phyloP scores from a whole-genome alignment of 2,329 filamentous ascomycete species.

The Diaporthe nobilis region DNA sequence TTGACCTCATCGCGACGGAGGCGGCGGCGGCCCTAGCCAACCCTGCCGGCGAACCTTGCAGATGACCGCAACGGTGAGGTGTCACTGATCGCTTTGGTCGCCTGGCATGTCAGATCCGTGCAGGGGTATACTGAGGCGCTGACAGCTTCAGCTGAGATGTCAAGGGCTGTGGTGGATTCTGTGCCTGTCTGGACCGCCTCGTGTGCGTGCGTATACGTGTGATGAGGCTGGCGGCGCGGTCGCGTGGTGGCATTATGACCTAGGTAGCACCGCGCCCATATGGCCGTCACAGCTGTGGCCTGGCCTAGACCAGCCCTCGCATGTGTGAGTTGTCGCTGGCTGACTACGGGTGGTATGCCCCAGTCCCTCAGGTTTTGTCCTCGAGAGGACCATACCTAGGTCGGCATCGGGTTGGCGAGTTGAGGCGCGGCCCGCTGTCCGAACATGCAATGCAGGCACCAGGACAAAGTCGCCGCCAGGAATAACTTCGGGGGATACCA shows the following conservation, averaged over 20 bases:
- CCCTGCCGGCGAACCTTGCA: slow-evolving; percentile 23
- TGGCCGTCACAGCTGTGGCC: background rate
- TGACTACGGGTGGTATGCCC: background rate
- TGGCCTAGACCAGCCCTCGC: background rate
- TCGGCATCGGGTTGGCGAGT: slow-evolving; percentile 9
- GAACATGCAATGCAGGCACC: slow-evolving; percentile 27
- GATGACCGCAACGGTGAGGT: slow-evolving; percentile 30
- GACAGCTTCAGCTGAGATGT: slow-evolving; percentile 29
- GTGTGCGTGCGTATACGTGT: slow-evolving; percentile 12
- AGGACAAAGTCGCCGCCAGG: slow-evolving; percentile 18
- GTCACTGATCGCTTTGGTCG: slow-evolving; percentile 29
- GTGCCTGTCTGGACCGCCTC: slow-evolving; percentile 10
- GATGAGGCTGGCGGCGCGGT: slow-evolving; percentile 21
- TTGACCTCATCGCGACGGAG: slow-evolving; percentile 25
- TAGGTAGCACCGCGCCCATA: slow-evolving; percentile 3
- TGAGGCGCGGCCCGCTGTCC: slow-evolving; percentile 29
- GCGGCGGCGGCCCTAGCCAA: slow-evolving; percentile 20
- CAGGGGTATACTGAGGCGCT: slow-evolving; percentile 18
- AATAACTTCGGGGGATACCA: background rate
- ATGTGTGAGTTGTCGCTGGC: background rate
- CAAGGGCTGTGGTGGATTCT: slow-evolving; percentile 13
- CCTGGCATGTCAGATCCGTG: slow-evolving; percentile 30
- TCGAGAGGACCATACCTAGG: background rate
- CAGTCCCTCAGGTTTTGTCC: background rate
- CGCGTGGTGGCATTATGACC: slow-evolving; percentile 27